Base-by-base conservation (phyloP, 208 protist genomes). In the Herpetomonas muscarum region DNA sequence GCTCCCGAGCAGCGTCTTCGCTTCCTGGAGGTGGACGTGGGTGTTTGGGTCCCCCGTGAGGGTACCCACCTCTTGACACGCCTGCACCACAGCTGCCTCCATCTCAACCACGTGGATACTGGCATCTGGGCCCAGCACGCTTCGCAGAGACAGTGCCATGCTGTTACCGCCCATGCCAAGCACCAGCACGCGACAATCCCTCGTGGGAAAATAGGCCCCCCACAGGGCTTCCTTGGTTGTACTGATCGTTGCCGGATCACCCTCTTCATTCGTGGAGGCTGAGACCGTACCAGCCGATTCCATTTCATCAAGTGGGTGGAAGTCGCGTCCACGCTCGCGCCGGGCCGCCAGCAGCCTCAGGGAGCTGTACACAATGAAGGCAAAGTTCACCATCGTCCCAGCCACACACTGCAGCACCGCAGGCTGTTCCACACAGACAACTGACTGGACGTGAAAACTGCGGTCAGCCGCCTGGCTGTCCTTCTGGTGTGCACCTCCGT, bases 121-220 rank as follows among this genome's bases (percentile, higher is more conserved):
- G 3, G 70, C 79, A 1, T 53, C 44, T 2, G 55, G 41, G 3
- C 84, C 84, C 6, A 92, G 59, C 21, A 87, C 52, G 32, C 61
- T 15, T 26, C 84, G 79, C 13, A 92, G 64, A 17, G 76, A 66
- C 0, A 74, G 49, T 0, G 76, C 84, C 69, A 92, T 92, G 62
- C 80, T 92, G 67, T 92, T 92, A 25, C 84, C 84, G 44, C 84
- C 84, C 84, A 92, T 92, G 37, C 84, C 84, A 7, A 92, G 72
- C 4, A 92, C 59, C 1, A 92, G 47, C 5, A 84, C 46, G 9
- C 66, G 63, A 26, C 63, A 74, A 15, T 24, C 55, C 0, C 69
- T 10, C 3, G 69, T 48, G 2, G 74, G 80, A 29, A 26, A 10
- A 10, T 29, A 32, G 25, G 32, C 24, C 15, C 39, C 24, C 13